Evolutionary conservation across 352 stramenopile species (phyloP).

Genomic region (Globisporangium solare): DNA sequence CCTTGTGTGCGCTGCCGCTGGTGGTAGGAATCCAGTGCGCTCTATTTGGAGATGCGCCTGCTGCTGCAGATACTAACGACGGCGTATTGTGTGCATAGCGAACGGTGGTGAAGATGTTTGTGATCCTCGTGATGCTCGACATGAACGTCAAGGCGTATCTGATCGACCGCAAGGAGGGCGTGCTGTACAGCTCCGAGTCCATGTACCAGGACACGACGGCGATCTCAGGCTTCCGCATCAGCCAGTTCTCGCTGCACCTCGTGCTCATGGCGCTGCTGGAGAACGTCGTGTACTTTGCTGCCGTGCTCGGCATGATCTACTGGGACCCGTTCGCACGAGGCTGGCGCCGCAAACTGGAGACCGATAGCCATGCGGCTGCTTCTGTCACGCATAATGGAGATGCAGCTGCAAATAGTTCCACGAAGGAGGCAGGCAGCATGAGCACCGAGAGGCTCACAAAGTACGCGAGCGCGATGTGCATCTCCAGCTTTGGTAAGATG

Average conservation of each 20-base stretch:
- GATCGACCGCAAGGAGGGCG: slow-evolving; percentile 55
- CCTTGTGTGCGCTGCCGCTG: not conserved
- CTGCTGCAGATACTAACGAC: no score
- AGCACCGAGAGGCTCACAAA: slow-evolving; percentile 22
- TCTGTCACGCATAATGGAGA: not conserved
- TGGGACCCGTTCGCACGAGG: slow-evolving; percentile 45
- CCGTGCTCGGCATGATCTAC: slow-evolving; percentile 43
- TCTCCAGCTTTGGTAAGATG: slow-evolving; percentile 82
- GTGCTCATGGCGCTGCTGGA: slow-evolving; percentile 66
- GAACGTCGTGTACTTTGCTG: slow-evolving; percentile 57
- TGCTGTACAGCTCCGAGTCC: slow-evolving; percentile 52
- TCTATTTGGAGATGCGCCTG: no score
- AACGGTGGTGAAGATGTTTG: slow-evolving; percentile 69
- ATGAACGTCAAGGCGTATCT: slow-evolving; percentile 86
- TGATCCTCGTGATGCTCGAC: slow-evolving; percentile 79
- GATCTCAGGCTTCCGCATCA: slow-evolving; percentile 55
- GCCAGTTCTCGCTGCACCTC: slow-evolving; percentile 77
- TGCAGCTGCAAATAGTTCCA: not conserved
- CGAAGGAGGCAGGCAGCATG: not conserved
- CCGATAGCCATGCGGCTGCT: not conserved
- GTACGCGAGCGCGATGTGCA: slow-evolving; percentile 62
- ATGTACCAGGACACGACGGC: slow-evolving; percentile 41
- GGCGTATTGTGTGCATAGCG: slow-evolving; percentile 13
- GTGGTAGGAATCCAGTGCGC: not conserved
- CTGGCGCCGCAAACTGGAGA: slow-evolving; percentile 38